Evolutionary conservation across 306 rosid species (phyloP).

Genomic region (Cicer arietinum): DNA sequence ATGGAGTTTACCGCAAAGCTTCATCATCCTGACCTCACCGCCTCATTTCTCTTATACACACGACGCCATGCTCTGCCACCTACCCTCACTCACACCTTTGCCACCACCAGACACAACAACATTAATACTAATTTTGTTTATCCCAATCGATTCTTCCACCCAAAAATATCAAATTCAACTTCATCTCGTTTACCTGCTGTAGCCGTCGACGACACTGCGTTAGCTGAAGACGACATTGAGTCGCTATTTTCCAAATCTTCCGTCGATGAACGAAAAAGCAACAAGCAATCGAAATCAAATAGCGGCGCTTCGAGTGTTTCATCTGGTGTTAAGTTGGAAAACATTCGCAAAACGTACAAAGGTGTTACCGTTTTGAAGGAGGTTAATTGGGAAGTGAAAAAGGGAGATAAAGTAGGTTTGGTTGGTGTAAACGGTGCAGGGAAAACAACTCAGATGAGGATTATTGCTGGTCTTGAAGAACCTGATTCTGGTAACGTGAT

Average conservation of each 20-base stretch:
- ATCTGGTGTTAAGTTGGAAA: conserved; percentile 80
- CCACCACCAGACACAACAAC: conserved; percentile 3
- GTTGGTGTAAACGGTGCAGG: conserved; percentile 98
- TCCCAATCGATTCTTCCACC: conserved; percentile 41
- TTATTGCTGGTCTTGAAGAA: conserved; percentile 84
- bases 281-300: conserved; percentile 55
- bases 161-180: conserved; percentile 33
- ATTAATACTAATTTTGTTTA: conserved; percentile 39
- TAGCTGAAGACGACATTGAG: conserved; percentile 59
- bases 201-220: conserved; percentile 50
- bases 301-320: conserved; percentile 78
- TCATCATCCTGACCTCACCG: conserved; percentile 75
- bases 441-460: conserved; percentile 93
- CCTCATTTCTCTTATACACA: conserved; percentile 58
- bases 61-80: conserved; percentile 45
- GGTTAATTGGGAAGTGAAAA: conserved; percentile 91
- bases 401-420: conserved; percentile 87
- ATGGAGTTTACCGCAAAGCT: conserved; percentile 78
- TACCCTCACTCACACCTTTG: conserved; percentile 37
- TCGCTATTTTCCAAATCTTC: conserved; percentile 66
- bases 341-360: conserved; percentile 72
- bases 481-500: conserved; percentile 85
- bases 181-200: conserved; percentile 53
- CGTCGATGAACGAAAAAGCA: conserved; percentile 50
- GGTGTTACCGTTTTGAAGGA: conserved; percentile 82